Evolutionary conservation across 176 grass and related monocot genomes (phyloP), one percentile per base, ranked within the genome.

Genomic region (Dactylis glomerata): DNA sequence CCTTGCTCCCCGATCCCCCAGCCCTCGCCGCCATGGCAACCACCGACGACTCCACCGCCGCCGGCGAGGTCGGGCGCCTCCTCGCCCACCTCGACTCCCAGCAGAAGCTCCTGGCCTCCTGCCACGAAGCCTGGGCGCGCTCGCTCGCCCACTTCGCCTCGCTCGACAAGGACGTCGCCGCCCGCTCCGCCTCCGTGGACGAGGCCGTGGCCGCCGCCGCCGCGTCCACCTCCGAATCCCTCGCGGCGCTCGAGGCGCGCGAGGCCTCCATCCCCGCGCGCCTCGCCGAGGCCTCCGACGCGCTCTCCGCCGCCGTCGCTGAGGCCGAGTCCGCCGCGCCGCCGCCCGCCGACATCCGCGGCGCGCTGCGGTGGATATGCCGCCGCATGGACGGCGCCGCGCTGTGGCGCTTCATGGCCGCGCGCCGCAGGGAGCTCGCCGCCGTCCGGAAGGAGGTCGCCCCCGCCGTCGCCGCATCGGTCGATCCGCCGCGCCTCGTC

Each of bases 401-500:
- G 9, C 80, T 97, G 28, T 94, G 90, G 94, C 77, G 90, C 10
- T 90, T 92, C 70, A 80, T 92, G 77, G 75, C 62, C 3, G 74
- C 88, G 36, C 90, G 79, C n/a, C 84, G 81, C 47, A 52, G 76
- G 77, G 86, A 92, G 81, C 86, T 92, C 34, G 7, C 64, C 12
- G 66, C 22, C 20, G 67, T 94, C 31, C 86, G 90, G 41, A 82
- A 52, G 40, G 90, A 92, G 81, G 67, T 88, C 17, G 58, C 51
- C 20, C 80, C 81, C 27, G 90, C 94, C 11, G 77, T 97, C 27
- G 88, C 81, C 19, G 73, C 66, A 3, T 80, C 94, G 0, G 77
- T 97, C 50, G 92, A 97, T 14, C 92, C 90, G 23, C 80, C 94
- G 17, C 83, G 92, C 51, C 80, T 94, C 15, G 90, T 92, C n/a